Base-by-base conservation (phyloP, 1,139 yeast genomes). In the Debaryomyces psychrophilus region DNA sequence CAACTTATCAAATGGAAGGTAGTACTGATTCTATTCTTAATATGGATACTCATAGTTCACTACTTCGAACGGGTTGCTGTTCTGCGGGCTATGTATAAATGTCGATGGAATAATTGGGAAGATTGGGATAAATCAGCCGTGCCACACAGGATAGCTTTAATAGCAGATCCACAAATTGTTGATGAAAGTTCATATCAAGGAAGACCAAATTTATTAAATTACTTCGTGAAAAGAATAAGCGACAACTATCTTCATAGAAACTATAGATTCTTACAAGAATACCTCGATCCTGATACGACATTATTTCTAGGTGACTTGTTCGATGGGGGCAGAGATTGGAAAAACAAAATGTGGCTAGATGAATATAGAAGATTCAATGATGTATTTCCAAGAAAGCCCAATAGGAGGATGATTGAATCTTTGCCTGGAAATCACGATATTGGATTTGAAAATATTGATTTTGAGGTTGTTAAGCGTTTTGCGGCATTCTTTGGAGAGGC, bases 361-460 rank as follows among this genome's bases (percentile, higher is more conserved):
- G 98, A 93, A 62, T 85, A 77, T 57, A 59, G 64, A 23, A 69
- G 99, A 46, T 93, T 88, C 63, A 77, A 79, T 56, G 55, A 64
- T 1, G 79, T 93, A 1, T 93, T 87, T 61, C 78, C 80, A 15
- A 67, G 67, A 22, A 59, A 79, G 69, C 52, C 69, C 56, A 67
- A 81, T 47, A 73, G 81, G 44, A 64, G 73, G 26, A 80, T 82
- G 3, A 69, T 81, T 37, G 73, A 78, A 57, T 79, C 85, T 1
- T 66, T 93, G 9, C 97, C 98, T 0, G 99, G 99, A 2, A 93
- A 93, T 60, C 99, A 93, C 62, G 99, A 93, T 62, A 89, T 93
- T 54, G 99, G 99, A 0, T 92, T 87, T 63, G 96, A 95, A 29
- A 79, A 83, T 47, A 65, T 75, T 14, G 81, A 84, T 1, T 74